phyloP scores from a whole-genome alignment of 441 rosid genomes.

The Capsella rubella region DNA sequence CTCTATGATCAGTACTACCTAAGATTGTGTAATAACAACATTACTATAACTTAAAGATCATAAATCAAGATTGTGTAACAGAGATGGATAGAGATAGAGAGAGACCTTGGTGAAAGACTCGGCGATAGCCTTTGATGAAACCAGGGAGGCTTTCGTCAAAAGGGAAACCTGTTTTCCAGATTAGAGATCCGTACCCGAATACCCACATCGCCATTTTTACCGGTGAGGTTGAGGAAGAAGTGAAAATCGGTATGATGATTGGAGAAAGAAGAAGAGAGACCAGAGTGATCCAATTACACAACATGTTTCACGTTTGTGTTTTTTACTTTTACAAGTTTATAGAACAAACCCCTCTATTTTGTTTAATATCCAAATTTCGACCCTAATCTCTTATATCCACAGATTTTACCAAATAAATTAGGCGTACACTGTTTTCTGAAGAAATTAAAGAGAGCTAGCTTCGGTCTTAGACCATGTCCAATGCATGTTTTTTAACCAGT shows the following conservation, averaged over 20 bases:
- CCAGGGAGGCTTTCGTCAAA: conserved; percentile 79
- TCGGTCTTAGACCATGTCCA: too few relatives aligned
- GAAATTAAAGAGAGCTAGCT: too few relatives aligned
- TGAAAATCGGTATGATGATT: conserved; percentile 26
- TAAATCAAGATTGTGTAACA: not conserved
- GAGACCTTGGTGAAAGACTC: conserved; percentile 85
- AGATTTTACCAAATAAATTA: not conserved
- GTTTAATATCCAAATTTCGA: not conserved
- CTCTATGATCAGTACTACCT: conserved; percentile 98
- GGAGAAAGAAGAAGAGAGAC: conserved; percentile 32
- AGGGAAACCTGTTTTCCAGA: conserved; percentile 84
- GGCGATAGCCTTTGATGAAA: conserved; percentile 83
- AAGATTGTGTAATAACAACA: not conserved
- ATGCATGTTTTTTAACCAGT: too few relatives aligned
- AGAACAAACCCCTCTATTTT: not conserved
- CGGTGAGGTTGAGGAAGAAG: not conserved
- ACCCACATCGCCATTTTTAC: conserved; percentile 83
- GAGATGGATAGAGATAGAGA: not conserved
- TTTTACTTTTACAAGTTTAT: not conserved
- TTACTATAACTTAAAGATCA: not conserved
- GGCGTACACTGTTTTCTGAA: too few relatives aligned
- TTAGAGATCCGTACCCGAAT: conserved; percentile 85
- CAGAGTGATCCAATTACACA: conserved; percentile 15
- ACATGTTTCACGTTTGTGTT: conserved; percentile 7
- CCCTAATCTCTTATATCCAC: not conserved